Percentiles rank a stretch among this genome's conserved stretches.
Evolutionary conservation across 1,284 basidiomycete species (phyloP).

Genomic region (Cryptococcus sp.): DNA sequence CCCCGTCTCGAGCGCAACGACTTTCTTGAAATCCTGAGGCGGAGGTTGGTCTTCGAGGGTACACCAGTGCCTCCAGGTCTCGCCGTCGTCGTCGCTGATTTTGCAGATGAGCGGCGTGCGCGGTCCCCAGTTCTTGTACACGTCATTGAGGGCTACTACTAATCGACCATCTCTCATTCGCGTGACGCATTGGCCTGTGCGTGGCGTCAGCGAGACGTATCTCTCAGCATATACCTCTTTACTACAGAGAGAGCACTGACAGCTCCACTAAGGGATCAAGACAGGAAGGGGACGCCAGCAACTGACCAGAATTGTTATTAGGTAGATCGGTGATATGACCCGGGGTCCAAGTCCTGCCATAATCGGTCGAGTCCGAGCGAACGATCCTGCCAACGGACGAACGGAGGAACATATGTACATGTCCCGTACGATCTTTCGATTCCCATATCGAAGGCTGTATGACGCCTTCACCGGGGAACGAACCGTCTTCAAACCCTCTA

Average conservation of each 20-base stretch:
- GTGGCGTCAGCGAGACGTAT: neutral
- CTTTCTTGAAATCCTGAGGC: slow-evolving; percentile 14
- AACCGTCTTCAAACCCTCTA: slow-evolving; percentile 14
- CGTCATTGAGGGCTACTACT: slow-evolving; percentile 19
- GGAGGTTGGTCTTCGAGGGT: slow-evolving; percentile 22
- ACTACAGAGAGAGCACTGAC: no score
- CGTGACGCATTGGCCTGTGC: slow-evolving; percentile 15
- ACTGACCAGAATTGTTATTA: slow-evolving; percentile 29
- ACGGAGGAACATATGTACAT: slow-evolving; percentile 19
- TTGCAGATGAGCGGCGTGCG: slow-evolving; percentile 22
- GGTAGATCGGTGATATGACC: slow-evolving; percentile 18
- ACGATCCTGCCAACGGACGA: slow-evolving; percentile 14
- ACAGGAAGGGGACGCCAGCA: no score
- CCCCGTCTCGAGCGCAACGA: slow-evolving; percentile 24
- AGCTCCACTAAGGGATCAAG: neutral
- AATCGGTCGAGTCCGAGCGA: slow-evolving; percentile 22
- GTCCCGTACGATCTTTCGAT: slow-evolving; percentile 1
- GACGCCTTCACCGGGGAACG: slow-evolving; percentile 26
- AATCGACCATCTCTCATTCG: slow-evolving; percentile 17
- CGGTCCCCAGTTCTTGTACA: slow-evolving; percentile 21
- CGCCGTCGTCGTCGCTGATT: slow-evolving; percentile 21
- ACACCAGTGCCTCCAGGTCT: slow-evolving; percentile 20
- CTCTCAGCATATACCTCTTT: neutral
- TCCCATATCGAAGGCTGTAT: slow-evolving; percentile 29
- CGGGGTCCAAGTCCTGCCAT: slow-evolving; percentile 21